These are phyloP conservation scores for Jaltomata sinuosa DNA, from an alignment of 257 asterid species.

Conservation along the genomic window DNA sequence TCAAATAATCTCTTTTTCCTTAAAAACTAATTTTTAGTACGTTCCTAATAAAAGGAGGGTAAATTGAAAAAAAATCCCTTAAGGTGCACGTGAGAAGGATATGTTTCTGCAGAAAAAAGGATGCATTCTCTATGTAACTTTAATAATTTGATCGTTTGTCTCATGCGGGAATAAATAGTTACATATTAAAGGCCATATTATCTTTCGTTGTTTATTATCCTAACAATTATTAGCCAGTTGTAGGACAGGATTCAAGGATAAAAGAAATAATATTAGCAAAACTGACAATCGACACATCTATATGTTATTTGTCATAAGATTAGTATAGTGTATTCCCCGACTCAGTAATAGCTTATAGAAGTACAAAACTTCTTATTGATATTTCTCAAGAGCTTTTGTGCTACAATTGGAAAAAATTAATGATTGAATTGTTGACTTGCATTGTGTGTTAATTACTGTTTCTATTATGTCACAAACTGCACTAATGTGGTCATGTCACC, in stretches of 20 bases:
- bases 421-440: neutral
- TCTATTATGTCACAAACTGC: neutral
- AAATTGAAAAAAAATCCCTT: neutral
- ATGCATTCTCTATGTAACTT: neutral
- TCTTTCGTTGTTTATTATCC: neutral
- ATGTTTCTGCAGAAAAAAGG: neutral
- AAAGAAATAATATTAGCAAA: neutral
- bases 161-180: neutral
- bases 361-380: too few relatives aligned
- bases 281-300: neutral
- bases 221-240: neutral
- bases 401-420: neutral
- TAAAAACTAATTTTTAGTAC: neutral
- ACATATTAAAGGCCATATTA: neutral
- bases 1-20: neutral
- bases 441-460: too few relatives aligned
- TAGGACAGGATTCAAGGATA: neutral
- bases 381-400: neutral
- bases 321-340: too few relatives aligned
- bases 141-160: neutral
- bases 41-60: neutral
- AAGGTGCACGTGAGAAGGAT: neutral
- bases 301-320: neutral
- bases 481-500: too few relatives aligned
- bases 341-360: too few relatives aligned